Evolutionary conservation across 2,329 filamentous ascomycete genomes (phyloP).

Genomic region (Byssochlamys sp.): DNA sequence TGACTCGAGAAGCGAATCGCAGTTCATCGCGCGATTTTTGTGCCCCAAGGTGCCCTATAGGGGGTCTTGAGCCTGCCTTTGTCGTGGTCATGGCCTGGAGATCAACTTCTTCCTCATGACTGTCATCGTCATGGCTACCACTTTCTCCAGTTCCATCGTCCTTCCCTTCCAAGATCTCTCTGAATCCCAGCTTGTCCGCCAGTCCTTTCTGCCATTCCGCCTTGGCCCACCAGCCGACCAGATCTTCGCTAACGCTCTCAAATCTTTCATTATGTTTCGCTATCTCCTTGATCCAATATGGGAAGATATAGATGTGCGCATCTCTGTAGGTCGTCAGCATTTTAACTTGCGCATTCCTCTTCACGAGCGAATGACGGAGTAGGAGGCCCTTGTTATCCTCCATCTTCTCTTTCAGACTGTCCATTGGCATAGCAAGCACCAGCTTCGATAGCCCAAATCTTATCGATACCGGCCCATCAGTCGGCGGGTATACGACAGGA

Average conservation of each 20-base stretch:
- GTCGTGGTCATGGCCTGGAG: slow-evolving; percentile 46
- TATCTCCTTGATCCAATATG: slow-evolving; percentile 81
- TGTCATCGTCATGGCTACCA: slow-evolving; percentile 28
- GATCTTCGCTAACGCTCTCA: slow-evolving; percentile 81
- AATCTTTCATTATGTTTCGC: slow-evolving; percentile 69
- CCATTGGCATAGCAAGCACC: slow-evolving; percentile 77
- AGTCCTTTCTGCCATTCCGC: slow-evolving; percentile 80
- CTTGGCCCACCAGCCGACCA: slow-evolving; percentile 93
- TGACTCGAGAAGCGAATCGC: slow-evolving; percentile 20
- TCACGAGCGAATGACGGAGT: slow-evolving; percentile 65
- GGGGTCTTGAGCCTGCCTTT: slow-evolving; percentile 23
- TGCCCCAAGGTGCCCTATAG: slow-evolving; percentile 1
- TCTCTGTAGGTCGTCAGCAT: slow-evolving; percentile 80
- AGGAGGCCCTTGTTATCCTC: slow-evolving; percentile 60
- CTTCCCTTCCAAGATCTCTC: slow-evolving; percentile 51
- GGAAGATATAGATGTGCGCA: slow-evolving; percentile 89
- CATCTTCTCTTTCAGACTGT: slow-evolving; percentile 73
- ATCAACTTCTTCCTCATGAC: slow-evolving; percentile 46
- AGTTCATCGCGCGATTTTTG: slow-evolving; percentile 8
- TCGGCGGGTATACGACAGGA: slow-evolving; percentile 48
- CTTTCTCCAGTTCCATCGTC: slow-evolving; percentile 32
- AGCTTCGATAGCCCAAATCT: slow-evolving; percentile 63
- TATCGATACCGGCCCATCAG: slow-evolving; percentile 47
- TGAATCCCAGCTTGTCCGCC: slow-evolving; percentile 64
- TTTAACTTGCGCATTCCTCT: slow-evolving; percentile 63